Conservation (phyloP, 148 eudicot genomes). For the Silene uniflora region DNA sequence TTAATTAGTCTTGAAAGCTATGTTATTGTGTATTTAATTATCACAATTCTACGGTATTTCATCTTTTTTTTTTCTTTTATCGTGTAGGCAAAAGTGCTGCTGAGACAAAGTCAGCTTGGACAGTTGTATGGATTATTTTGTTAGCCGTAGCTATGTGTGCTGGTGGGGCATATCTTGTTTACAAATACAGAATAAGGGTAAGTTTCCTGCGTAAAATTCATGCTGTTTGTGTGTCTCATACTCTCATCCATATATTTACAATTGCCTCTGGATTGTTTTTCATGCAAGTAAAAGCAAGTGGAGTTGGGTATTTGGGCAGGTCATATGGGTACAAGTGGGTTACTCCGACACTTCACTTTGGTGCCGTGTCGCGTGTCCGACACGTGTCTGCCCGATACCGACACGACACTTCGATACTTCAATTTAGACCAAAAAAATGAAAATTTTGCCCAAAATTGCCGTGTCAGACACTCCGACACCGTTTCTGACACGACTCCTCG, state of each 20-base stretch:
- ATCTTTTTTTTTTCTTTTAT: not conserved
- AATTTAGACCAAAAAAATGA: too few relatives aligned
- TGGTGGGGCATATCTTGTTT: slow-evolving; percentile 74
- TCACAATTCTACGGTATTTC: not conserved
- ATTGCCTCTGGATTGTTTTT: not conserved
- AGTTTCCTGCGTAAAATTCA: slow-evolving; percentile 21
- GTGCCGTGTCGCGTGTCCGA: too few relatives aligned
- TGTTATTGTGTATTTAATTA: not conserved
- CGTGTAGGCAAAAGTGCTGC: slow-evolving; percentile 61
- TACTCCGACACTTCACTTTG: too few relatives aligned
- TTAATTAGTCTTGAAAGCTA: not conserved
- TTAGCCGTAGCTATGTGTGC: slow-evolving; percentile 70
- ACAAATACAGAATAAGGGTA: slow-evolving; percentile 92
- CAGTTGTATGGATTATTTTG: slow-evolving; percentile 71
- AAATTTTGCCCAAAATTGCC: too few relatives aligned
- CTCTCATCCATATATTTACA: not conserved
- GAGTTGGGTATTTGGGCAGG: not conserved
- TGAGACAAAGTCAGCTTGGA: slow-evolving; percentile 65
- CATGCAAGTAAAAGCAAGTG: not conserved
- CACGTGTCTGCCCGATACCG: too few relatives aligned
- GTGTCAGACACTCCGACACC: too few relatives aligned
- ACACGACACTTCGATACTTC: too few relatives aligned
- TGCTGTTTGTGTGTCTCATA: too few relatives aligned
- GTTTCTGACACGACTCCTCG: too few relatives aligned
- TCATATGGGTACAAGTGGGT: too few relatives aligned